A percentile compares a stretch with the other conserved stretches of the same genome.
Conservation (phyloP, 495 filamentous ascomycete species). For the Penicillium atrosanguineum region DNA sequence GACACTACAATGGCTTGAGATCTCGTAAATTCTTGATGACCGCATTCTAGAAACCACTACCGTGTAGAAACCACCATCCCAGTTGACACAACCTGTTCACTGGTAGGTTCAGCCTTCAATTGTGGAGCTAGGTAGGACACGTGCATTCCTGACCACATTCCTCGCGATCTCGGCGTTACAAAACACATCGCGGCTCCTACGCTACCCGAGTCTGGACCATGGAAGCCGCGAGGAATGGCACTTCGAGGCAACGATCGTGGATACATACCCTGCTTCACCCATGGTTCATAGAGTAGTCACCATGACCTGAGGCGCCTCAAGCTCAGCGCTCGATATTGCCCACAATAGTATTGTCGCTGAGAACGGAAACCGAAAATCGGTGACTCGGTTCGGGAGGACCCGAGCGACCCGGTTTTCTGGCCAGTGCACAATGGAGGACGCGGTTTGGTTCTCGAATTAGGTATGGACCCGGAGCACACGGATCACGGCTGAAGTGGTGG, state of each 20-base stretch:
- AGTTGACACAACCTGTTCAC: not conserved
- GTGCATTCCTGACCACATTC: conserved; percentile 20
- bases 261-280: not conserved
- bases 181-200: conserved; percentile 8
- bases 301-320: not conserved
- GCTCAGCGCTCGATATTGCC: not conserved
- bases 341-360: conserved; percentile 1
- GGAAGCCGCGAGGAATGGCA: not conserved
- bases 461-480: too few relatives aligned
- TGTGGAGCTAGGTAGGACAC: conserved; percentile 15
- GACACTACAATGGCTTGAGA: too few relatives aligned
- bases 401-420: conserved; percentile 2
- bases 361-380: not conserved
- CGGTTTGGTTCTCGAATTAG: not conserved
- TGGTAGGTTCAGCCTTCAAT: not conserved
- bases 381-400: conserved; percentile 7
- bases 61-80: too few relatives aligned
- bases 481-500: not conserved
- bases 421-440: not conserved
- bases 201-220: not conserved
- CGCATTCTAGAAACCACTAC: too few relatives aligned
- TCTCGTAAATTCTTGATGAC: too few relatives aligned
- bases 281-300: not conserved
- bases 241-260: not conserved
- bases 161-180: conserved; percentile 16